Conservation (phyloP, 192 early-diverging fungal species). For the Dissophora globulifera region DNA sequence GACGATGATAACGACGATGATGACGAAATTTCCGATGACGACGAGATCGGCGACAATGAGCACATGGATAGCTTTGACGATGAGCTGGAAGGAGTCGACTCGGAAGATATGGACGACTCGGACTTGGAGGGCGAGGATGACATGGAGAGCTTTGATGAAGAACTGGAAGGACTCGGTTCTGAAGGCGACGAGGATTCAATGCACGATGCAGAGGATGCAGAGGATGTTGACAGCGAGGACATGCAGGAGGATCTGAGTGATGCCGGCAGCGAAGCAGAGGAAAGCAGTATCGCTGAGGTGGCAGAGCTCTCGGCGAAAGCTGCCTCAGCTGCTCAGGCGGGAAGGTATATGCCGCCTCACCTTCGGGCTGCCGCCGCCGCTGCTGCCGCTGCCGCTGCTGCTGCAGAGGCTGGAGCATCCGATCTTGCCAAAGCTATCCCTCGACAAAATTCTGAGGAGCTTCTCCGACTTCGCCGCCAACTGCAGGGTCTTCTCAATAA, state of each 20-base stretch:
- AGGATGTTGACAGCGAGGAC: background rate
- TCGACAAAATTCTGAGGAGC: constrained; percentile 70
- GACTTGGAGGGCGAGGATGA: constrained; percentile 30
- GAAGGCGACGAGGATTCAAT: constrained; percentile 5
- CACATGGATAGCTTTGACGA: constrained; percentile 47
- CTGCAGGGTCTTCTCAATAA: constrained; percentile 91
- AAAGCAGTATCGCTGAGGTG: constrained; percentile 38
- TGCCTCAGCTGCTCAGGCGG: background rate
- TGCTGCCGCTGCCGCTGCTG: constrained; percentile 28
- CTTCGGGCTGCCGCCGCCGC: constrained; percentile 71
- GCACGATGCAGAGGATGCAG: background rate
- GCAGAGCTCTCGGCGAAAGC: constrained; percentile 7
- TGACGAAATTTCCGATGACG: constrained; percentile 25
- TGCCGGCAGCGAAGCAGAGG: constrained; percentile 4
- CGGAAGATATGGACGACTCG: constrained; percentile 43
- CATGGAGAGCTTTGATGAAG: constrained; percentile 50
- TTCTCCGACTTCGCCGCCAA: constrained; percentile 78
- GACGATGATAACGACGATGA: constrained; percentile 38
- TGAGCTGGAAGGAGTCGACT: constrained; percentile 52
- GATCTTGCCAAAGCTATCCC: constrained; percentile 46
- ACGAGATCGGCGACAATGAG: constrained; percentile 31
- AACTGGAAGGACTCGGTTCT: constrained; percentile 19
- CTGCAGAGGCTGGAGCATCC: constrained; percentile 26
- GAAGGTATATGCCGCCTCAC: constrained; percentile 92
- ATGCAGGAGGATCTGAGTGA: constrained; percentile 2